Percentiles rank a stretch among this genome's conserved stretches.
Conservation (phyloP, 2,329 filamentous ascomycete genomes). For the Fonsecaea multimorphosa region DNA sequence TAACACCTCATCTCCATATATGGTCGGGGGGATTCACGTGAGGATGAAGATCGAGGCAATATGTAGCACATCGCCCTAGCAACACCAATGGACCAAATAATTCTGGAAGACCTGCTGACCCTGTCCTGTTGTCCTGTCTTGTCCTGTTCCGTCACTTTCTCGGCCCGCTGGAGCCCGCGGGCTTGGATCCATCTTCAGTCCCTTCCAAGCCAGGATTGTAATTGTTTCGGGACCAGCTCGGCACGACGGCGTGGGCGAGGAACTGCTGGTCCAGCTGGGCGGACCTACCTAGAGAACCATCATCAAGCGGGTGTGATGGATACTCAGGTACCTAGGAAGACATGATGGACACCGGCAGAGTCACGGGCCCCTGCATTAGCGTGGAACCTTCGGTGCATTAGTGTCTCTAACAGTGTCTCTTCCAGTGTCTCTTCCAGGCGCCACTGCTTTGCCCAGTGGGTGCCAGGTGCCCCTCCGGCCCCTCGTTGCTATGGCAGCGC, state of each 20-base stretch:
- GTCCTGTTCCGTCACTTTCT: not conserved
- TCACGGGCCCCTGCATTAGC: constrained; percentile 28
- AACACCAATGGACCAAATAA: not conserved
- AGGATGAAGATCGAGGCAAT: not conserved
- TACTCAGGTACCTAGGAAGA: not conserved
- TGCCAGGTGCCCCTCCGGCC: too few species aligned
- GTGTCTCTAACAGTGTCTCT: too few species aligned
- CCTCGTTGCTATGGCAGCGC: constrained; percentile 9
- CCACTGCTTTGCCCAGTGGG: not conserved
- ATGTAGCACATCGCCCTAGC: constrained; percentile 1
- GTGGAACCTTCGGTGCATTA: constrained; percentile 3
- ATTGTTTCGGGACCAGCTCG: constrained; percentile 3
- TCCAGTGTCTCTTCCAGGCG: too few species aligned
- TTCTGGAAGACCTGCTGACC: constrained; percentile 4
- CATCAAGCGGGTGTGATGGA: too few species aligned
- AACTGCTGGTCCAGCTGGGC: not conserved
- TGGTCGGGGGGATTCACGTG: not conserved
- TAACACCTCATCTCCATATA: not conserved
- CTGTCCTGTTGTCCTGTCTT: not conserved
- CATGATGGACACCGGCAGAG: not conserved
- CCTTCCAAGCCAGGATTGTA: not conserved
- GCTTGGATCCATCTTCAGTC: not conserved
- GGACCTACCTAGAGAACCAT: too few species aligned
- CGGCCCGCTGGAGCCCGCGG: not conserved
- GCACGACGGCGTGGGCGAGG: not conserved